Percentiles rank a stretch among this genome's conserved stretches.
Evolutionary conservation across 2,329 filamentous ascomycete genomes (phyloP).

Genomic region (Metarhizium sp.): DNA sequence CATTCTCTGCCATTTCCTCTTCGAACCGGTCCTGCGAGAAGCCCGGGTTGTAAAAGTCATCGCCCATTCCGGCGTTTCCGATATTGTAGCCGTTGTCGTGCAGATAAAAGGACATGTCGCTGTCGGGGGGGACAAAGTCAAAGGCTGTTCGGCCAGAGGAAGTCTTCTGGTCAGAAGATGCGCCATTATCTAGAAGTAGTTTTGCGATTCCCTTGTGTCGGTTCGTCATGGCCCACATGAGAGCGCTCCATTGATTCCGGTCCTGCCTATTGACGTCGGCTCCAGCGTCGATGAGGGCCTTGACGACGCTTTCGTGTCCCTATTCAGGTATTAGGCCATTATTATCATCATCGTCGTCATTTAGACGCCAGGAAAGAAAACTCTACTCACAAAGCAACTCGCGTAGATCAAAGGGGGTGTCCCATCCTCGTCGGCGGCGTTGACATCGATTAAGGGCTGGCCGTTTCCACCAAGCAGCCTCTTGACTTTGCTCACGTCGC

Average conservation of each 20-base stretch:
- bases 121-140: constrained; percentile 90
- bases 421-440: constrained; percentile 85
- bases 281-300: constrained; percentile 73
- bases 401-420: constrained; percentile 96
- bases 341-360: not conserved
- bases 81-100: constrained; percentile 91
- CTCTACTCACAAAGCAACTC: constrained; percentile 77
- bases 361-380: constrained; percentile 2
- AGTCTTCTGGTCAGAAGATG: constrained; percentile 92
- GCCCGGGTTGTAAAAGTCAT: constrained; percentile 91
- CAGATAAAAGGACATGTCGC: constrained; percentile 92
- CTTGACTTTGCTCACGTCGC: constrained; percentile 73
- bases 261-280: constrained; percentile 90
- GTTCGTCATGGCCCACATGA: constrained; percentile 99
- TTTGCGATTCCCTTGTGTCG: constrained; percentile 94
- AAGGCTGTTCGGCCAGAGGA: constrained; percentile 89
- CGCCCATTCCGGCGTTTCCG: constrained; percentile 66
- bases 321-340: constrained; percentile 20
- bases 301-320: constrained; percentile 85
- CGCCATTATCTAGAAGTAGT: constrained; percentile 80
- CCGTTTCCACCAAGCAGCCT: constrained; percentile 67
- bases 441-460: constrained; percentile 69
- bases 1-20: constrained; percentile 93
- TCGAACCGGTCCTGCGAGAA: constrained; percentile 92
- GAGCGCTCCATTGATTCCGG: constrained; percentile 89